Percentiles rank a stretch among this genome's conserved stretches.
Conservation (phyloP, 1,139 yeast species). For the Yamadazyma mexicana region DNA sequence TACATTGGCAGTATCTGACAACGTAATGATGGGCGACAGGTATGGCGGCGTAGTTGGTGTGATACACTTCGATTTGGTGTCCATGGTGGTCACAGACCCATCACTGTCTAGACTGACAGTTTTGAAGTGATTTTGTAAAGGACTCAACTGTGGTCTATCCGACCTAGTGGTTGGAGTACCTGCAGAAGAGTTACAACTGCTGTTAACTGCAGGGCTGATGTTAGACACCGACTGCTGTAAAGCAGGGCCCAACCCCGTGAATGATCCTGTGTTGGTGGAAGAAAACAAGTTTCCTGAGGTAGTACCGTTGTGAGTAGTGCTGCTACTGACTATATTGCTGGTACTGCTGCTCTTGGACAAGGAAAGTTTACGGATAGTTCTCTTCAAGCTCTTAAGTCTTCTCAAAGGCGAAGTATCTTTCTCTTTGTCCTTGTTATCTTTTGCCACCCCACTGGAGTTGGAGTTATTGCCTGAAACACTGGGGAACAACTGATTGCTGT, state of each 20-base stretch:
- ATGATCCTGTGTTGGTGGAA: neutral
- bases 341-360: slow-evolving; percentile 12
- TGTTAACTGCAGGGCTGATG: too few species aligned
- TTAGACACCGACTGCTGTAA: neutral
- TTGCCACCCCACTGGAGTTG: slow-evolving; percentile 9
- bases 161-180: neutral
- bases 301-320: too few species aligned
- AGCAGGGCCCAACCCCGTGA: slow-evolving; percentile 2
- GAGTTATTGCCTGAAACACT: slow-evolving; percentile 17
- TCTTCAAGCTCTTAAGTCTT: slow-evolving; percentile 31
- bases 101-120: slow-evolving; percentile 19
- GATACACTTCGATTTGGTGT: slow-evolving; percentile 15
- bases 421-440: slow-evolving; percentile 3
- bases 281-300: neutral
- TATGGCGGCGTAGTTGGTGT: slow-evolving; percentile 35
- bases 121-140: slow-evolving; percentile 23
- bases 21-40: slow-evolving; percentile 42
- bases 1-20: slow-evolving; percentile 37
- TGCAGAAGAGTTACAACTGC: neutral
- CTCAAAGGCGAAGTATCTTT: slow-evolving; percentile 34
- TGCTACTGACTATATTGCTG: too few species aligned
- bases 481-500: slow-evolving; percentile 23
- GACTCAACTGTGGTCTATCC: slow-evolving; percentile 22
- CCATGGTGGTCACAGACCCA: slow-evolving; percentile 14
- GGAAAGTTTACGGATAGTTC: slow-evolving; percentile 21